Base-by-base conservation (phyloP, 1,139 yeast species). In the Debaryomycetaceae sp. region DNA sequence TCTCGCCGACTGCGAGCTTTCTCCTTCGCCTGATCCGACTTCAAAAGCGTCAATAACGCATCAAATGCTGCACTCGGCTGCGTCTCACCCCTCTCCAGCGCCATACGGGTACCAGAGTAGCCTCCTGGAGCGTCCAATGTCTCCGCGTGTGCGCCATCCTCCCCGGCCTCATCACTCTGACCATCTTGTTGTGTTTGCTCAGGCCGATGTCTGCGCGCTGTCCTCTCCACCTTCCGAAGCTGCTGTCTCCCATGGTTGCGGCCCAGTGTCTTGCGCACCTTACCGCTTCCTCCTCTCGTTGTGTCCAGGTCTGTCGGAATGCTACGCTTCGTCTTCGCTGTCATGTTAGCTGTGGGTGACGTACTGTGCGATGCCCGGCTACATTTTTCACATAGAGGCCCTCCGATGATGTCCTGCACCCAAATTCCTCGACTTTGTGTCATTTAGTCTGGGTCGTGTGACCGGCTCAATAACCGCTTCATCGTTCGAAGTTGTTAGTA, bases 11-110 rank as follows among this genome's bases (percentile, higher is more conserved):
- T 38, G 50, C 49, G 38, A 55, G 54, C 41, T 57, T 51, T 23
- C 59, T 6, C 9, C 5, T 55, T 52, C 62, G 38, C 58, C 58
- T 72, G 80, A 42, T 83, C 88, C 3, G 81, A 70, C 41, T 76
- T 76, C 47, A 89, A 70, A 43, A 88, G 72, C 0, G 95, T 85
- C 58, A 90, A 66, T 43, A 90, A 68, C 0, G 96, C 96, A 54
- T 80, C 78, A 60, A 88, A 88, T 0, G 95, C 93, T 59, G 75
- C 71, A 6, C 20, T 17, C 20, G 20, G 20, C 20, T 17, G 20
- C 11, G 31, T 27, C 4, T 27, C 31, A 27, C 31, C 31, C 31
- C 20, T 17, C 20, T 17, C 20, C 20, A 17, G 20, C 20, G 4
- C 20, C 20, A 17, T 17, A 17, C 20, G 20, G 20, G 20, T 4